Conservation (phyloP, 1,284 basidiomycete species). For the Pholiota adiposa region DNA sequence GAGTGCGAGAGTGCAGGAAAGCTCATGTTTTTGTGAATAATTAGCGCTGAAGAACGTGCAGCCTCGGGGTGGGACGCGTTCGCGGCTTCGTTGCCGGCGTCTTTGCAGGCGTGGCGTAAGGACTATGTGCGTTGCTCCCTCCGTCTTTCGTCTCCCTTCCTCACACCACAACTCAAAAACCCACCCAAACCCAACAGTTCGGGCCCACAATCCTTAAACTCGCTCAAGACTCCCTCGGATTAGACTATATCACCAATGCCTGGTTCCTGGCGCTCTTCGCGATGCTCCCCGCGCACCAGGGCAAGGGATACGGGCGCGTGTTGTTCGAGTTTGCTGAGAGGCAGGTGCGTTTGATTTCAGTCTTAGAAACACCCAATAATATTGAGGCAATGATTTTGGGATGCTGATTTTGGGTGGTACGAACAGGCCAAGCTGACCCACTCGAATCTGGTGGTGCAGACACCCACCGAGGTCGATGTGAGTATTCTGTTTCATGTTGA, state of each 20-base stretch:
- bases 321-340: constrained; percentile 26
- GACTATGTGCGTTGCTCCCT: constrained; percentile 23
- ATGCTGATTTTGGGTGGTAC: too few species aligned
- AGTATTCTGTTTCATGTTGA: not conserved
- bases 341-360: constrained; percentile 1
- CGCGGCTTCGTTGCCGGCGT: constrained; percentile 21
- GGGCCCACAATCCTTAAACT: constrained; percentile 21
- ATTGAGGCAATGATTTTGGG: too few species aligned
- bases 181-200: too few species aligned
- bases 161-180: not conserved
- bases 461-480: constrained; percentile 18
- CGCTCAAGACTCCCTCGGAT: constrained; percentile 21
- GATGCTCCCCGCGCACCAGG: constrained; percentile 29
- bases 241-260: constrained; percentile 21
- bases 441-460: constrained; percentile 12
- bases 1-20: too few species aligned
- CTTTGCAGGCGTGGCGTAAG: constrained; percentile 28
- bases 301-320: constrained; percentile 30
- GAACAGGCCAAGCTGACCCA: constrained; percentile 12
- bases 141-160: not conserved
- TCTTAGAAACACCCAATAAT: too few species aligned
- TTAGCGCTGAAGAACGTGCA: constrained; percentile 29
- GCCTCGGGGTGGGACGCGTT: constrained; percentile 24
- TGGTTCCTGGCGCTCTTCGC: constrained; percentile 32
- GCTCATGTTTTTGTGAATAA: not conserved